Base-by-base conservation (phyloP, 1,139 yeast species). In the Saccharomyces hybrid region DNA sequence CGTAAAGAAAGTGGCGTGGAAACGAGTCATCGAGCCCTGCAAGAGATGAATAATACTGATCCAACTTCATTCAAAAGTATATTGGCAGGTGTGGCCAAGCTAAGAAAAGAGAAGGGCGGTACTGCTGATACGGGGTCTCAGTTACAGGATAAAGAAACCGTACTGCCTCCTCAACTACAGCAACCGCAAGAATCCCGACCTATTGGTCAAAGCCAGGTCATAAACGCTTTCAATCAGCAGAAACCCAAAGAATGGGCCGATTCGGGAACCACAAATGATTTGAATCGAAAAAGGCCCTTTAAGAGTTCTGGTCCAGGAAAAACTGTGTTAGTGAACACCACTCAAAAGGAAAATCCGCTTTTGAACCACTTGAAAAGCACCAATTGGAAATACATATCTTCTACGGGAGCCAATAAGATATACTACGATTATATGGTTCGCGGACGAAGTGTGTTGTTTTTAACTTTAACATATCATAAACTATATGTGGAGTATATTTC, bases 401-500 rank as follows among this genome's bases (percentile, higher is more conserved):
- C 73, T 4, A 57, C 67, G 8, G 71, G 72, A 34, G 68, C 72
- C 1, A 75, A 76, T 46, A 72, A 75, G 34, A 75, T 83, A 13
- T 78, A 78, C 55, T 84, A 79, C 56, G 93, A 89, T 64, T 86
- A 85, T 63, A 78, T 87, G 54, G 82, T 90, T 9, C 59, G 60
- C 42, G 83, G 81, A 2, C 75, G 89, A 48, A 85, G 88, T 58
- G 82, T 86, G 2, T 70, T 91, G 4, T 90, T 88, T 61, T 75
- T 91, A 23, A 83, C 95, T 5, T 70, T 91, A 52, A 84, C 87
- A 57, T 93, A 91, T 70, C 96, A 90, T 69, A 86, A 86, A 63
- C 73, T 91, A 48, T 91, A 87, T 59, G 96, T 96, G 0, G 97
- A 90, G 65, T 90, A 93, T 64, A 81, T 93, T 3, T 82, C 83